These are phyloP conservation scores for Phaeosphaeriaceae sp. DNA, from an alignment of 2,329 filamentous ascomycete species.

Conservation along the genomic window DNA sequence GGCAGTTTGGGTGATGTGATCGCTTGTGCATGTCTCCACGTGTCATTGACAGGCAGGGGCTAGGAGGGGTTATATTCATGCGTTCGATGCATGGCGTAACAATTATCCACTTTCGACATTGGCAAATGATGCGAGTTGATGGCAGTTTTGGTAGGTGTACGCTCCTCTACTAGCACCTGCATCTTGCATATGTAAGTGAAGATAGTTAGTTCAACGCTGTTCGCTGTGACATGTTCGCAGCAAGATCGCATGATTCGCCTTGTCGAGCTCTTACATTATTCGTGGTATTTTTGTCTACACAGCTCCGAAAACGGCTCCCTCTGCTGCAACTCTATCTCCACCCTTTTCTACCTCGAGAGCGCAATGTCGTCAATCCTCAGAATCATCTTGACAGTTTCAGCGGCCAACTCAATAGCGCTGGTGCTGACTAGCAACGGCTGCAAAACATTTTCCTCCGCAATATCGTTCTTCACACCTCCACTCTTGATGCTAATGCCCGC, in stretches of 20 bases:
- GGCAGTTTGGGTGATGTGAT: background rate
- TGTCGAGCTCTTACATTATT: conserved; percentile 17
- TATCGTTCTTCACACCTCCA: conserved; percentile 95
- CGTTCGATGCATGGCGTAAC: background rate
- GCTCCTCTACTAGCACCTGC: background rate
- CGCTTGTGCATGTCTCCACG: background rate
- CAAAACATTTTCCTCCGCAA: conserved; percentile 94
- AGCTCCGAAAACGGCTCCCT: background rate
- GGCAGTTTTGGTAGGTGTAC: background rate
- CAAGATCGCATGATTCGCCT: background rate
- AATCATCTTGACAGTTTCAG: conserved; percentile 98
- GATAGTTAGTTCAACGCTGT: background rate
- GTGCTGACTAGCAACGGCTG: conserved; percentile 97
- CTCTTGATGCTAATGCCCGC: conserved; percentile 98
- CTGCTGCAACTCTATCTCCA: background rate
- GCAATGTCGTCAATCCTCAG: conserved; percentile 73
- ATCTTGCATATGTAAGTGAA: conserved; percentile 7
- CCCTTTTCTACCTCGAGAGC: conserved; percentile 48
- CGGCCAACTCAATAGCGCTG: conserved; percentile 94
- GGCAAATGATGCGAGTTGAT: background rate
- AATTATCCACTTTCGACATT: background rate
- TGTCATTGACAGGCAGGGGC: background rate
- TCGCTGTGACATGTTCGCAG: background rate
- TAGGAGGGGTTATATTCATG: background rate
- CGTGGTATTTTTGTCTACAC: conserved; percentile 12